phyloP scores from a whole-genome alignment of 2,329 filamentous ascomycete species.

The Colletotrichum aenigma region DNA sequence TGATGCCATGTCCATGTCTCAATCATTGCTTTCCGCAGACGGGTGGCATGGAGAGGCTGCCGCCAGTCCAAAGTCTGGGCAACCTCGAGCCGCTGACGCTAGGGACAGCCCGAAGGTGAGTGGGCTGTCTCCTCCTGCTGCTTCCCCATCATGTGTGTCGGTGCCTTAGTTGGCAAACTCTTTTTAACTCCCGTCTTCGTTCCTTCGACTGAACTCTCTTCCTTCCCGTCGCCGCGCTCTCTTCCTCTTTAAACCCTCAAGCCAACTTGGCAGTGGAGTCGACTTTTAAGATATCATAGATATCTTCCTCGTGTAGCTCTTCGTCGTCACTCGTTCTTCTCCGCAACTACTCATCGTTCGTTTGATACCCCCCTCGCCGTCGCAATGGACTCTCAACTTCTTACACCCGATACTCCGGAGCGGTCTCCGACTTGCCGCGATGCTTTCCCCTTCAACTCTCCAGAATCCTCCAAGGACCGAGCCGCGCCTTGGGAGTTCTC shows the following conservation, averaged over 20 bases:
- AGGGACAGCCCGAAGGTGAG: neutral
- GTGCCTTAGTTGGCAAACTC: slow-evolving; percentile 13
- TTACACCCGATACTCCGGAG: slow-evolving; percentile 16
- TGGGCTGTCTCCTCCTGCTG: slow-evolving; percentile 14
- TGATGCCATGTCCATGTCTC: slow-evolving; percentile 21
- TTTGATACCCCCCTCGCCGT: neutral
- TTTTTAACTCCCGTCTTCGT: slow-evolving; percentile 16
- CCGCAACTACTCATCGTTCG: neutral
- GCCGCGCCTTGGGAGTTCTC: slow-evolving; percentile 6
- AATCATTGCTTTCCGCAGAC: neutral
- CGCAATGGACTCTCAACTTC: slow-evolving; percentile 11
- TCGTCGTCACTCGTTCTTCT: neutral
- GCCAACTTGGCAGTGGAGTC: slow-evolving; percentile 6
- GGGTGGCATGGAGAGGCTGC: neutral
- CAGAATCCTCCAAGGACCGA: neutral
- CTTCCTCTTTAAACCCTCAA: neutral
- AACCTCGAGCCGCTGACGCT: slow-evolving; percentile 9
- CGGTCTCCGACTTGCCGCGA: slow-evolving; percentile 3
- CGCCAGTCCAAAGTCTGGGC: slow-evolving; percentile 2
- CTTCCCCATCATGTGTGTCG: slow-evolving; percentile 16
- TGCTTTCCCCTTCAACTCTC: slow-evolving; percentile 2
- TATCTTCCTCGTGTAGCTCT: neutral
- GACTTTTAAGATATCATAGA: slow-evolving; percentile 11
- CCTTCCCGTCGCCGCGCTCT: neutral
- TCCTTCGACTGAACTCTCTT: neutral